These are phyloP conservation scores for Metschnikowia kofuensis DNA, from an alignment of 805 yeast genomes.

Conservation along the genomic window DNA sequence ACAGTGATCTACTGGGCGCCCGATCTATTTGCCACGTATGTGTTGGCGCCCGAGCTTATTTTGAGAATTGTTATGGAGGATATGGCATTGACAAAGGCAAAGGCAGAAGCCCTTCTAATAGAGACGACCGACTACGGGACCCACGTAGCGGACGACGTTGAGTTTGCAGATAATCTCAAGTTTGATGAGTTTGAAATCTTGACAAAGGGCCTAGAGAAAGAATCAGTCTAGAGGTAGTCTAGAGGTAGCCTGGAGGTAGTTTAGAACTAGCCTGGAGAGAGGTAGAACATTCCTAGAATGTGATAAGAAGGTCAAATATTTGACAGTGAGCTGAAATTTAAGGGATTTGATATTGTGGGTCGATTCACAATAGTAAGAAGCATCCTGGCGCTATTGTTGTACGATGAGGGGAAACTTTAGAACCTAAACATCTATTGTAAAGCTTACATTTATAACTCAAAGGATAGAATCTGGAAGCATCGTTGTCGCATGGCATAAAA, in stretches of 20 bases:
- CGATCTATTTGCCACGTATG: slow-evolving; percentile 52
- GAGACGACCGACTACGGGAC: slow-evolving; percentile 49
- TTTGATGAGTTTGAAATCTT: slow-evolving; percentile 10
- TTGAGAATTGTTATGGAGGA: slow-evolving; percentile 50
- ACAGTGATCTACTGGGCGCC: slow-evolving; percentile 62
- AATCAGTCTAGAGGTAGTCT: not conserved
- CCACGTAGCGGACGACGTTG: slow-evolving; percentile 29
- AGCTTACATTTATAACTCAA: too few species aligned
- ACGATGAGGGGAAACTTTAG: too few species aligned
- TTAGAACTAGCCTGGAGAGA: not conserved
- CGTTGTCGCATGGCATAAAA: too few species aligned
- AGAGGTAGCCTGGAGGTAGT: too few species aligned
- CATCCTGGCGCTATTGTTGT: too few species aligned
- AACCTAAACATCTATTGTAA: too few species aligned
- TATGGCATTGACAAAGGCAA: slow-evolving; percentile 30
- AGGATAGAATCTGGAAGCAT: too few species aligned
- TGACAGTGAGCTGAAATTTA: too few species aligned
- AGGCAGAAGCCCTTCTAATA: slow-evolving; percentile 47
- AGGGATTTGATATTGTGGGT: too few species aligned
- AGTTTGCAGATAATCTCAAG: slow-evolving; percentile 28
- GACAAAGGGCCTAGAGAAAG: not conserved
- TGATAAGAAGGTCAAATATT: too few species aligned
- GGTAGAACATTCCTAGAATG: too few species aligned
- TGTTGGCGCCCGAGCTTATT: slow-evolving; percentile 62
- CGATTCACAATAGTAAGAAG: too few species aligned